Conservation (phyloP, 164 flowering plant species). For the Euptelea pleiosperma region DNA sequence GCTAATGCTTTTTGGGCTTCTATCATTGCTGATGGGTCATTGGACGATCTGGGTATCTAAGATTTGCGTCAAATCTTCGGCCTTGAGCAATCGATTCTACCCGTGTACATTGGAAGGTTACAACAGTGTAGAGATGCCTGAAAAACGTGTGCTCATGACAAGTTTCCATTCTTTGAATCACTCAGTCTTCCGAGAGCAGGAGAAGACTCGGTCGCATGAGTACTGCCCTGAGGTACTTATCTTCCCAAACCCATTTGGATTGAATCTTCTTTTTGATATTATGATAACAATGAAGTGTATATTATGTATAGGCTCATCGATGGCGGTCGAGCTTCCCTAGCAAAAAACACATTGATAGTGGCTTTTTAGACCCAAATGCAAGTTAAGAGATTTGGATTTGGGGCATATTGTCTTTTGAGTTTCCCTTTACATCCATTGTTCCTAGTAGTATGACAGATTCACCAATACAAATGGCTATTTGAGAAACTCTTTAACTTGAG, state of each 20-base stretch:
- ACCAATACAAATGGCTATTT: too few species aligned
- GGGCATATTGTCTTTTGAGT: too few species aligned
- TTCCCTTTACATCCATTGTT: too few species aligned
- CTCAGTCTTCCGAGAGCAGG: conserved; percentile 23
- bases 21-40: conserved; percentile 86
- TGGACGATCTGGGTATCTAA: conserved; percentile 67
- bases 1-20: conserved; percentile 78
- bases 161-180: conserved; percentile 25
- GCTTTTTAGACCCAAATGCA: too few species aligned
- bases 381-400: too few species aligned
- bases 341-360: too few species aligned
- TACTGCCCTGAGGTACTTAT: conserved; percentile 61
- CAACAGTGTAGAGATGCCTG: not conserved
- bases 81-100: conserved; percentile 50
- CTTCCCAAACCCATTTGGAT: not conserved
- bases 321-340: too few species aligned
- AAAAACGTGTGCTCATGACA: conserved; percentile 12
- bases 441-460: too few species aligned
- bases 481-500: too few species aligned
- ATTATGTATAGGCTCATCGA: too few species aligned
- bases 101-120: conserved; percentile 41
- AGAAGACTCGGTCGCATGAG: conserved; percentile 14
- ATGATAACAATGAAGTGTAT: not conserved
- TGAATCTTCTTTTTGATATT: not conserved
- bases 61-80: conserved; percentile 70